Evolutionary conservation across 1,284 basidiomycete species (phyloP).

Genomic region (Trametes versicolor): DNA sequence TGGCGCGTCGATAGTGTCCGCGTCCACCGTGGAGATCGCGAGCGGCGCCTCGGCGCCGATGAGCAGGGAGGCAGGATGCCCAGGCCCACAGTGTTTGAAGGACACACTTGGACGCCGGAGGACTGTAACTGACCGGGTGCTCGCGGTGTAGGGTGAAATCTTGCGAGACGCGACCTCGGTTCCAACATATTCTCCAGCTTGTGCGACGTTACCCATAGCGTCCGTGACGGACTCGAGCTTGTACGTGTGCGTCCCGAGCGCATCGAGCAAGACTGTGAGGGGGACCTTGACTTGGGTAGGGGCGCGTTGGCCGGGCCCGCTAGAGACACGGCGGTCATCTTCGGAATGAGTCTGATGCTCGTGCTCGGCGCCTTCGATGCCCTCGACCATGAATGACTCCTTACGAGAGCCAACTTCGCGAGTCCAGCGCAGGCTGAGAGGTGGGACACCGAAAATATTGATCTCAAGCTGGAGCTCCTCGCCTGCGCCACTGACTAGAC

Average conservation of each 20-base stretch:
- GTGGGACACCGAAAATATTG: constrained; percentile 80
- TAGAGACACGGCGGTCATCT: constrained; percentile 33
- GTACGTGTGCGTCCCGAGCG: constrained; percentile 73
- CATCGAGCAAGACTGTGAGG: constrained; percentile 67
- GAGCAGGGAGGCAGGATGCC: constrained; percentile 78
- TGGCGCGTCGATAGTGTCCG: constrained; percentile 69
- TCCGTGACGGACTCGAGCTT: constrained; percentile 80
- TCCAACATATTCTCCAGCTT: constrained; percentile 46
- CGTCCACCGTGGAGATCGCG: constrained; percentile 58
- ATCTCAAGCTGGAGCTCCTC: constrained; percentile 72
- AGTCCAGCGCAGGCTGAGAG: constrained; percentile 82
- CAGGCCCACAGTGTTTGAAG: constrained; percentile 80
- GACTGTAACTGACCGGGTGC: constrained; percentile 73
- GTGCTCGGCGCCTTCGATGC: constrained; percentile 72
- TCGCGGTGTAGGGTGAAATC: constrained; percentile 49
- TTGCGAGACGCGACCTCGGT: constrained; percentile 34
- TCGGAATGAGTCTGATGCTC: constrained; percentile 30
- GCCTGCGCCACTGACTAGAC: constrained; percentile 59
- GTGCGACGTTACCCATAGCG: constrained; percentile 75
- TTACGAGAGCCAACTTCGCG: constrained; percentile 69
- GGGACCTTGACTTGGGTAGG: constrained; percentile 75
- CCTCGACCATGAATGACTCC: constrained; percentile 83
- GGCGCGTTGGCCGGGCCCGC: constrained; percentile 35
- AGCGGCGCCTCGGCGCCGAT: constrained; percentile 72
- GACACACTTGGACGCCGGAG: constrained; percentile 80